Evolutionary conservation across 164 flowering plant species (phyloP).

Genomic region (Annona squamosa): DNA sequence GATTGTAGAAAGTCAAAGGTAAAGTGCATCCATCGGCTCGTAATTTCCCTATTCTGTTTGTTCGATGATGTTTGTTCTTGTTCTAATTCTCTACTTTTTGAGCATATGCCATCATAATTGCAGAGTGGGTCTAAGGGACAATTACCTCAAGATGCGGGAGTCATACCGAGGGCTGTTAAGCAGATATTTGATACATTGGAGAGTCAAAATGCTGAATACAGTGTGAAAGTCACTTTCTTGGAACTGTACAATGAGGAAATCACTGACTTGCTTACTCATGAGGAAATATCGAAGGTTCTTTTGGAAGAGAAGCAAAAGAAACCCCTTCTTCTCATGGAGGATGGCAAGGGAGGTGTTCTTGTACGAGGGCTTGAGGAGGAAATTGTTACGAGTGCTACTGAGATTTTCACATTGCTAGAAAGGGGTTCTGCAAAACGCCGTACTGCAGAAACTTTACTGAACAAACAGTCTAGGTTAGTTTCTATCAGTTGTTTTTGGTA

Average conservation of each 20-base stretch:
- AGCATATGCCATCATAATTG: background rate
- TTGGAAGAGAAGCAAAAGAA: slow-evolving; percentile 82
- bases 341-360: slow-evolving; percentile 98
- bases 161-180: slow-evolving; percentile 87
- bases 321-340: slow-evolving; percentile 86
- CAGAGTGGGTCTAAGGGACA: slow-evolving; percentile 84
- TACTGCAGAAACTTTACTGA: slow-evolving; percentile 90
- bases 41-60: background rate
- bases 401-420: slow-evolving; percentile 82
- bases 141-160: slow-evolving; percentile 88
- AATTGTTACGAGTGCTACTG: slow-evolving; percentile 83
- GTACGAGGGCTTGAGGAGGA: slow-evolving; percentile 96
- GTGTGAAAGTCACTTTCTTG: slow-evolving; percentile 94
- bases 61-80: background rate
- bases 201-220: slow-evolving; percentile 90
- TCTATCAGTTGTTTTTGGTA: background rate
- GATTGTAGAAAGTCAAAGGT: slow-evolving; percentile 91
- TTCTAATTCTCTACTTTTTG: background rate
- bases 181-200: slow-evolving; percentile 95
- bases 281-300: slow-evolving; percentile 58
- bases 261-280: slow-evolving; percentile 87
- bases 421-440: slow-evolving; percentile 93
- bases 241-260: slow-evolving; percentile 95
- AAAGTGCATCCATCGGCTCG: background rate
- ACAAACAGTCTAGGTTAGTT: slow-evolving; percentile 87